phyloP scores from a whole-genome alignment of 305 asterid species.

The Fraxinus floribunda region DNA sequence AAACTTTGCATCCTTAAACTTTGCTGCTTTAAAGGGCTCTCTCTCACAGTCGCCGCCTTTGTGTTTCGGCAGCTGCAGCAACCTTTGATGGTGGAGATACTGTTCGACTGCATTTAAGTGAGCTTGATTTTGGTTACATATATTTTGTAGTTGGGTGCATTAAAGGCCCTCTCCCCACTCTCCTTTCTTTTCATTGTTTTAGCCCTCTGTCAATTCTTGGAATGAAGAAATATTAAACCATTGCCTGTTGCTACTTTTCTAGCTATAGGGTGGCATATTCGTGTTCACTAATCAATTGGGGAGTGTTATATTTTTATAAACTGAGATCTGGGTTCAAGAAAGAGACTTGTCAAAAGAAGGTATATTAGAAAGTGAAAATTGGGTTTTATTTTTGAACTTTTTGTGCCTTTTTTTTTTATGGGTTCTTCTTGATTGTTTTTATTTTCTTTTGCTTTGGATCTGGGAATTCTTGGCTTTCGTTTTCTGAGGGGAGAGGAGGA shows the following conservation, averaged over 20 bases:
- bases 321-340: neutral
- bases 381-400: neutral
- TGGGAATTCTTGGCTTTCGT: constrained; percentile 47
- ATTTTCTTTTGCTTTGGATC: constrained; percentile 36
- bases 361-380: constrained; percentile 11
- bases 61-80: constrained; percentile 35
- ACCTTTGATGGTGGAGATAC: constrained; percentile 13
- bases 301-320: neutral
- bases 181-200: constrained; percentile 18
- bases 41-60: constrained; percentile 37
- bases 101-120: constrained; percentile 11
- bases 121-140: neutral
- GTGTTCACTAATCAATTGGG: neutral
- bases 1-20: constrained; percentile 26
- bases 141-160: constrained; percentile 12
- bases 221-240: constrained; percentile 13
- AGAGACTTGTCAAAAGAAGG: neutral
- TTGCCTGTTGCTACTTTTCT: neutral
- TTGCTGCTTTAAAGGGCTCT: constrained; percentile 36
- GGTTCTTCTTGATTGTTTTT: constrained; percentile 10
- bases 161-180: neutral
- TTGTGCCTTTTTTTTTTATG: neutral
- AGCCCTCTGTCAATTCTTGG: neutral
- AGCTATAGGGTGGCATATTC: neutral
- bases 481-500: constrained; percentile 25